A percentile compares a stretch with the other conserved stretches of the same genome.
Evolutionary conservation across 108 stramenopile species (phyloP).

Genomic region (Pseudonitzschia multiseries): DNA sequence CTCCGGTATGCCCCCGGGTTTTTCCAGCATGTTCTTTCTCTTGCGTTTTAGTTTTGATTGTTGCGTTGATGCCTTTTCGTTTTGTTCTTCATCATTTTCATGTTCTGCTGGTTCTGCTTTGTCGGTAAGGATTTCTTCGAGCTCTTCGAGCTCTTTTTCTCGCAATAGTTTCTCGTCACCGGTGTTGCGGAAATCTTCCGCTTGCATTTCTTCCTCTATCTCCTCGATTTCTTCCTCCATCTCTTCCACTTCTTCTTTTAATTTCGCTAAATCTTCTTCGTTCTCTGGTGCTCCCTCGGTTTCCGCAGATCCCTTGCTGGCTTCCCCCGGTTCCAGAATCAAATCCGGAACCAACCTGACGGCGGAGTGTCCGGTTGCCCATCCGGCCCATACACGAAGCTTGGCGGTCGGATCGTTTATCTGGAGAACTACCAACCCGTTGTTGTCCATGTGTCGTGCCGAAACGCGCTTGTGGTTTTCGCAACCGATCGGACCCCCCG

Average conservation of each 20-base stretch:
- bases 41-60: background rate
- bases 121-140: background rate
- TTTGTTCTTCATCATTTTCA: background rate
- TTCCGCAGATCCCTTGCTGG: background rate
- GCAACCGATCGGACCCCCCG: conserved; percentile 42
- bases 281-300: background rate
- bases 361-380: conserved; percentile 77
- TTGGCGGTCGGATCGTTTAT: conserved; percentile 26
- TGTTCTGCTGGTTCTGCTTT: background rate
- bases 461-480: conserved; percentile 36
- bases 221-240: conserved; percentile 4
- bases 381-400: conserved; percentile 54
- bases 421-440: conserved; percentile 36
- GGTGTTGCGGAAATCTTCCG: background rate
- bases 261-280: background rate
- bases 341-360: conserved; percentile 58
- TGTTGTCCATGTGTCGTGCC: conserved; percentile 20
- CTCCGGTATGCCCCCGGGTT: background rate
- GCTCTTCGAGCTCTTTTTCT: conserved; percentile 3
- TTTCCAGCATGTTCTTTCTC: conserved; percentile 4
- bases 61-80: conserved; percentile 3
- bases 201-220: background rate
- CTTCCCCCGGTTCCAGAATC: conserved; percentile 26
- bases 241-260: background rate
- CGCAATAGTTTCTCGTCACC: conserved; percentile 8